Percentiles rank a stretch among this genome's conserved stretches.
phyloP scores from a whole-genome alignment of 2,329 filamentous ascomycete genomes.

The Penicillium sp. region DNA sequence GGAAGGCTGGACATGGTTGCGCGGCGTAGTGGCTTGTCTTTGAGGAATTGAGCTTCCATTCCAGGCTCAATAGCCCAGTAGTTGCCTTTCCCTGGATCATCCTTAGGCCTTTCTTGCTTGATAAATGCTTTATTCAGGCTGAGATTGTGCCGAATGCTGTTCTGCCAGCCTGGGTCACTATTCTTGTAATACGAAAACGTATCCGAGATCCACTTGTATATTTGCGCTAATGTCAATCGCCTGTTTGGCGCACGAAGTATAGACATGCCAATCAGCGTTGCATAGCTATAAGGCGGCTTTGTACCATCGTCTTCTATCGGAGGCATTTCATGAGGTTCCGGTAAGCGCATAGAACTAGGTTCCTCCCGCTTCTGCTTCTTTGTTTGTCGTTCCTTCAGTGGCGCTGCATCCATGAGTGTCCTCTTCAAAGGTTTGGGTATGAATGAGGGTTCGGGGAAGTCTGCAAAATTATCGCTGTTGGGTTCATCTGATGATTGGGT shows the following conservation, averaged over 20 bases:
- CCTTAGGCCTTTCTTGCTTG: constrained; percentile 90
- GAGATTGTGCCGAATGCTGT: constrained; percentile 96
- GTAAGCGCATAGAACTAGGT: no score
- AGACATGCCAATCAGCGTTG: constrained; percentile 90
- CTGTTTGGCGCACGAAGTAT: constrained; percentile 78
- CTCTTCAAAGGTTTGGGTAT: constrained; percentile 47
- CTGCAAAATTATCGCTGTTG: constrained; percentile 38
- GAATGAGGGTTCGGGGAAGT: constrained; percentile 42
- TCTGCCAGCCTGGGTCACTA: constrained; percentile 88
- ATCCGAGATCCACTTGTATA: constrained; percentile 99
- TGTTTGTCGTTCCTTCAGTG: constrained; percentile 58
- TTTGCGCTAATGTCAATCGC: constrained; percentile 80
- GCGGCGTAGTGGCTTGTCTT: constrained; percentile 60
- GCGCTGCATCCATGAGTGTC: constrained; percentile 61
- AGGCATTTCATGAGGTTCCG: constrained; percentile 71
- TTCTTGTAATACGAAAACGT: constrained; percentile 80
- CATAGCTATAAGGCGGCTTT: constrained; percentile 89
- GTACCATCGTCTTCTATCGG: constrained; percentile 71
- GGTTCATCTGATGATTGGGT: constrained; percentile 43
- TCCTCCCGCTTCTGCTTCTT: constrained; percentile 63
- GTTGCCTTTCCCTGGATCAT: constrained; percentile 93
- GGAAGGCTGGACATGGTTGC: constrained; percentile 39
- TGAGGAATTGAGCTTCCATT: constrained; percentile 79
- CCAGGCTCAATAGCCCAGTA: constrained; percentile 91
- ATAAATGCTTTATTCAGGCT: constrained; percentile 94